Evolutionary conservation across 495 filamentous ascomycete genomes (phyloP), one percentile per base, ranked within the genome.

Genomic region (Aspergillus incahuasiensis): DNA sequence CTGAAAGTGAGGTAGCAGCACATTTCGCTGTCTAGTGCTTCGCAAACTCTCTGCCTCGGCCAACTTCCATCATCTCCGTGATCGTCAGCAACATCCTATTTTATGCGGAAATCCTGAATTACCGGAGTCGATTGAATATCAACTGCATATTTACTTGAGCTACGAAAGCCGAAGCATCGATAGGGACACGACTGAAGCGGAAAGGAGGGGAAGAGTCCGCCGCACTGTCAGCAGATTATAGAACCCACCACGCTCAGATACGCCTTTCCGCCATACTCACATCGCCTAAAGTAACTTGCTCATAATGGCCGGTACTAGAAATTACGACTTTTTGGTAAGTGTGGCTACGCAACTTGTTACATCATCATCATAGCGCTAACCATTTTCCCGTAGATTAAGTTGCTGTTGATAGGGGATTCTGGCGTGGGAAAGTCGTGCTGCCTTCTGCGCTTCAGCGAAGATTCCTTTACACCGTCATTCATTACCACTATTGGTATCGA

Each of bases 401-500:
- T 99, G 52, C 83, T 99, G 67, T 83, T 98, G 69, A 98, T 98
- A 68, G 94, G 94, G 65, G 94, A 98, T 78, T 96, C 91, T 15
- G 94, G 94, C 56, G 94, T 97, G 9, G 94, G 94, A 62, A 98
- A 98, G 75, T 97, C 94, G 57, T 98, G 94, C 82, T 98, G 94
- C 75, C 83, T 98, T 65, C 80, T 98, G 59, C 90, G 94, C 64
- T 98, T 98, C 78, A 96, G 91, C 71, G 94, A 98, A 76, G 94
- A 98, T 77, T 96, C 91, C 11, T 98, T 98, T 77, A 98, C 79
- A 28, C 94, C 94, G 32, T 96, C 91, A 58, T 98, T 97, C 79
- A 98, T 98, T 77, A 97, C 94, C 24, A 98, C 94, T 48, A 97
- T 99, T 73, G 94, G 94, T 54, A 99, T 99, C 76, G 94, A 99